Evolutionary conservation across 768 basidiomycete species (phyloP), one percentile per base, ranked within the genome.

Genomic region (Chalciporus chontae): DNA sequence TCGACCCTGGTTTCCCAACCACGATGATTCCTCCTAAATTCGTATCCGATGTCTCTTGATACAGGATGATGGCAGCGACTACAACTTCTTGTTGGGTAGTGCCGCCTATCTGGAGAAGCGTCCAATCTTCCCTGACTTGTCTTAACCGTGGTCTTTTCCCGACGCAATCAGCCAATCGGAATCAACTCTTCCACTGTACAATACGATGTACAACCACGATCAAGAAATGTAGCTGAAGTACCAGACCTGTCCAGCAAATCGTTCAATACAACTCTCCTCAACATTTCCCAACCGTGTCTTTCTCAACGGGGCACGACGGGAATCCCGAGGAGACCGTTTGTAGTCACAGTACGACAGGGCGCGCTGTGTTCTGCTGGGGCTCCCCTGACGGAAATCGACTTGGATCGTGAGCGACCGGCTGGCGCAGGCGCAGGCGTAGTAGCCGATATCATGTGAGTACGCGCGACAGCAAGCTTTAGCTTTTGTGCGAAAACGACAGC

Each of bases 401-500:
- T 47, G 31, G 48, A 42, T 31, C 56, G 48, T 8, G 46, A 29
- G 26, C 46, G 57, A 5, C 50, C 44, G 17, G 43, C 13, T 4
- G 47, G 37, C 9, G 17, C 15, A 32, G 10, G 27, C 13, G 29
- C 29, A 11, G 34, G 5, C 39, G 18, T 40, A 40, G 39, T 21
- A 13, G 23, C 23, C 17, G 29, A 38, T 21, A 34, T 37, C 24
- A 4, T 17, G 18, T 34, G 56, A 13, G 60, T 41, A 8, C 49
- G 53, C 21, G 54, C 54, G 18, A 43, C 57, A 18, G 58, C 51
- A 19, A 45, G 40, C 52, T 63, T 60, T 39, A 62, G 61, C 40
- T 53, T 62, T 17, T 57, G 54, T 5, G 57, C 45, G 47, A 62
- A 63, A 47, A 62, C 40, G 44, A 60, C 43, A 0, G 58, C 61